These are phyloP conservation scores for Cyamopsis tetragonoloba DNA, from an alignment of 306 rosid species.

Conservation along the genomic window DNA sequence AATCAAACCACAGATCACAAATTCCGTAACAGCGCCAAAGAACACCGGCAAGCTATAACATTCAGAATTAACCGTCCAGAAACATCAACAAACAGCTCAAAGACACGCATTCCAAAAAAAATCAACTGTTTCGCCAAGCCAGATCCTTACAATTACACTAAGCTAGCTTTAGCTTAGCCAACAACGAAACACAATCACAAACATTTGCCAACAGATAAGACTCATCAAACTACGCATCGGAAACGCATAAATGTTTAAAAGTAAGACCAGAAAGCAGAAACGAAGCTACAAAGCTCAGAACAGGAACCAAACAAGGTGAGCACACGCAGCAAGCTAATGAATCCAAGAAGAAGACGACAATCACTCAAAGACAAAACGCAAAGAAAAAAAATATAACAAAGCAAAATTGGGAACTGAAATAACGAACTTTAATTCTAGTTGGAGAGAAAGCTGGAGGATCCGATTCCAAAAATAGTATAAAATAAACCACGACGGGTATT, in stretches of 20 bases:
- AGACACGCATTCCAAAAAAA: not conserved
- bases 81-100: not conserved
- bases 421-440: slow-evolving; percentile 32
- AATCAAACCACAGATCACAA: too few species aligned
- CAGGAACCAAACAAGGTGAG: not conserved
- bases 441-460: not conserved
- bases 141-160: too few species aligned
- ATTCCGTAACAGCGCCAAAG: too few species aligned
- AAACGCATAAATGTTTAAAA: too few species aligned
- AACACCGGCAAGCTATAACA: too few species aligned
- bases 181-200: not conserved
- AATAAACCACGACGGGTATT: not conserved
- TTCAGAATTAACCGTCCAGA: not conserved
- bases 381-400: not conserved
- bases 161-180: too few species aligned
- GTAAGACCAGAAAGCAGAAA: not conserved
- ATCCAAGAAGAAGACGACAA: not conserved
- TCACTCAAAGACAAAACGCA: not conserved
- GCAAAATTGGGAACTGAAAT: not conserved
- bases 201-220: not conserved
- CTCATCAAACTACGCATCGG: not conserved
- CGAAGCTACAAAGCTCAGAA: not conserved
- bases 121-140: too few species aligned
- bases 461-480: not conserved
- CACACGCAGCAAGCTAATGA: not conserved